Percentiles rank a stretch among this genome's conserved stretches.
These are phyloP conservation scores for Lanmaoa rubissima DNA, from an alignment of 768 basidiomycete species.

Conservation along the genomic window DNA sequence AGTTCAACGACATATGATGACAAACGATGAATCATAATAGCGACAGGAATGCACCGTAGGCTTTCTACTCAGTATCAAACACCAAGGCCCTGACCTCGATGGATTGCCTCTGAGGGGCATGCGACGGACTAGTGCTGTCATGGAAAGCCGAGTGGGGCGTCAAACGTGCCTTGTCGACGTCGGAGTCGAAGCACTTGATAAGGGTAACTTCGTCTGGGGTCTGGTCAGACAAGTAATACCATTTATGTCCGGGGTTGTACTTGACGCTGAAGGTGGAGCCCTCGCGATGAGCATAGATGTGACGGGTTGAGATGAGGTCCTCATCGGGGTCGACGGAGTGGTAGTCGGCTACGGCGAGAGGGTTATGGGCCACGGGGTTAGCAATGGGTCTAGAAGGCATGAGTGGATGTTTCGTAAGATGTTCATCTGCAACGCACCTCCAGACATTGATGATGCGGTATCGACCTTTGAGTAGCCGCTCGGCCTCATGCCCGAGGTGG, in stretches of 20 bases:
- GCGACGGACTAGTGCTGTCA: conserved; percentile 34
- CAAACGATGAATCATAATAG: neutral
- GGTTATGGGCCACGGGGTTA: conserved; percentile 39
- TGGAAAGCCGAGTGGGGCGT: conserved; percentile 45
- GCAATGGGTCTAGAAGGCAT: conserved; percentile 32
- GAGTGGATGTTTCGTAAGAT: neutral
- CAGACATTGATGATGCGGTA: conserved; percentile 47
- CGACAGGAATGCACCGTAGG: neutral
- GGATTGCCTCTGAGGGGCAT: conserved; percentile 40
- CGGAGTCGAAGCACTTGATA: conserved; percentile 47
- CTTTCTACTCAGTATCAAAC: conserved; percentile 37
- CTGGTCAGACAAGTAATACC: conserved; percentile 41
- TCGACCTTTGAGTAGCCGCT: conserved; percentile 39
- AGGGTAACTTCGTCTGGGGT: conserved; percentile 42
- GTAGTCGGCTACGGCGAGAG: conserved; percentile 43
- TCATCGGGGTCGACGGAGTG: conserved; percentile 33
- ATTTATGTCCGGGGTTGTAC: conserved; percentile 36
- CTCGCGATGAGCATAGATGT: conserved; percentile 35
- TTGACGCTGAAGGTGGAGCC: conserved; percentile 37
- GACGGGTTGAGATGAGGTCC: conserved; percentile 39
- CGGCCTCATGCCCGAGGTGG: conserved; percentile 41
- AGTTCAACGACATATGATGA: neutral
- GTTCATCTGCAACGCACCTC: conserved; percentile 25
- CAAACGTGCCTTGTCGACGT: conserved; percentile 37
- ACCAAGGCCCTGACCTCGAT: conserved; percentile 45